Conservation (phyloP, 768 basidiomycete species). For the Panellus pusillus region DNA sequence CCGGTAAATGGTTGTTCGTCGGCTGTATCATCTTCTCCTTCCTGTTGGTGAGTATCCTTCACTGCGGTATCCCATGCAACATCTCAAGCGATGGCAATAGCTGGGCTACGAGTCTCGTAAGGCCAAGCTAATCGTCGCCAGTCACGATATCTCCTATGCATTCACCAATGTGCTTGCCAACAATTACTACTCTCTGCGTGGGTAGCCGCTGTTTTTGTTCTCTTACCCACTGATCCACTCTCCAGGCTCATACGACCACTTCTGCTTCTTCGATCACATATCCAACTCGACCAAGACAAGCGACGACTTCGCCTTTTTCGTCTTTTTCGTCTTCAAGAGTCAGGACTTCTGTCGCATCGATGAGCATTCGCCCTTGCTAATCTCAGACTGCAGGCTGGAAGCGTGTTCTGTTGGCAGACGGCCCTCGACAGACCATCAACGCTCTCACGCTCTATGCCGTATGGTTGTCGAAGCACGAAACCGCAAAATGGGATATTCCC, state of each 20-base stretch:
- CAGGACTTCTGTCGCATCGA: neutral
- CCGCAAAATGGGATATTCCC: conserved; percentile 62
- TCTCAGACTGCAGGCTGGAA: conserved; percentile 65
- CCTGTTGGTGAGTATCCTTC: conserved; percentile 64
- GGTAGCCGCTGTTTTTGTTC: conserved; percentile 29
- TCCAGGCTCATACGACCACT: conserved; percentile 91
- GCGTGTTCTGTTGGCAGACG: conserved; percentile 86
- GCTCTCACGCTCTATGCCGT: conserved; percentile 95
- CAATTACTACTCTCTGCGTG: conserved; percentile 93
- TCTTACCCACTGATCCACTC: conserved; percentile 10
- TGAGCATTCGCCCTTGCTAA: neutral
- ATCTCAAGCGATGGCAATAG: conserved; percentile 38
- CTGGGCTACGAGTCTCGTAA: conserved; percentile 92
- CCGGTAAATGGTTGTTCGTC: conserved; percentile 96
- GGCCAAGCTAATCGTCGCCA: conserved; percentile 89
- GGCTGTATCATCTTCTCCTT: conserved; percentile 99
- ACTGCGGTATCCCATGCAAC: neutral
- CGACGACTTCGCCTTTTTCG: conserved; percentile 98
- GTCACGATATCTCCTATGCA: conserved; percentile 95
- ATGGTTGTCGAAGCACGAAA: conserved; percentile 46
- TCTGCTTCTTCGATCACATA: conserved; percentile 98
- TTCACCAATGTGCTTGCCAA: conserved; percentile 98
- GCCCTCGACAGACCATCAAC: conserved; percentile 96
- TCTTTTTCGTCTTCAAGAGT: conserved; percentile 99
- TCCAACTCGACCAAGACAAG: conserved; percentile 92